A percentile compares a stretch with the other conserved stretches of the same genome.
Evolutionary conservation across 1,284 basidiomycete genomes (phyloP).

Genomic region (Taiwanofungus camphoratus): DNA sequence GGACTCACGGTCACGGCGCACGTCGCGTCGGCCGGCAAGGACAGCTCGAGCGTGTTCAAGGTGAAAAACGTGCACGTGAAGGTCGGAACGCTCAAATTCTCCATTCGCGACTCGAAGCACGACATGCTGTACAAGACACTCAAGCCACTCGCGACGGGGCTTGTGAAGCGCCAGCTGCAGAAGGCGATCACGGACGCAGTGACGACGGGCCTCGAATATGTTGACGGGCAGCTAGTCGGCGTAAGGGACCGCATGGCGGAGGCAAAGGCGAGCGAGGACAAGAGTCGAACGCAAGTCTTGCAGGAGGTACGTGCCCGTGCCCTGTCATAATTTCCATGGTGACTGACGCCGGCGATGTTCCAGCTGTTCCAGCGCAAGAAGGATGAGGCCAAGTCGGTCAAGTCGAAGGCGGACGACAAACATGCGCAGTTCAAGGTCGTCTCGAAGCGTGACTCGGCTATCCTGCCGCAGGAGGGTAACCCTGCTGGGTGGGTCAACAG

Average conservation of each 20-base stretch:
- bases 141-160: conserved; percentile 64
- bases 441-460: conserved; percentile 53
- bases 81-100: conserved; percentile 83
- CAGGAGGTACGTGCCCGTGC: conserved; percentile 46
- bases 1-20: conserved; percentile 65
- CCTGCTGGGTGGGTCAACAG: conserved; percentile 70
- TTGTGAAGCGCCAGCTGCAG: conserved; percentile 90
- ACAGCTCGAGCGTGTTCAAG: conserved; percentile 69
- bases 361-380: conserved; percentile 57
- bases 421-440: conserved; percentile 71
- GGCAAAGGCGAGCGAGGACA: conserved; percentile 53
- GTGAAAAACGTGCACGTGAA: conserved; percentile 78
- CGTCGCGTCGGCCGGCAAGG: conserved; percentile 61
- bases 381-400: conserved; percentile 39
- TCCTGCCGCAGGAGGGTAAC: conserved; percentile 58
- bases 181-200: conserved; percentile 79
- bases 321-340: background rate
- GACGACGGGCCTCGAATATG: conserved; percentile 76
- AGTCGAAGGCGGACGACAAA: conserved; percentile 37
- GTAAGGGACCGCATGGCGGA: conserved; percentile 73
- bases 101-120: conserved; percentile 90
- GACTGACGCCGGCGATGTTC: background rate
- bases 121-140: conserved; percentile 86
- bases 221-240: conserved; percentile 82
- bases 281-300: conserved; percentile 51